Percentiles rank a stretch among this genome's conserved stretches.
These are phyloP conservation scores for Solanum hybrid DNA, from an alignment of 305 asterid species.

Conservation along the genomic window DNA sequence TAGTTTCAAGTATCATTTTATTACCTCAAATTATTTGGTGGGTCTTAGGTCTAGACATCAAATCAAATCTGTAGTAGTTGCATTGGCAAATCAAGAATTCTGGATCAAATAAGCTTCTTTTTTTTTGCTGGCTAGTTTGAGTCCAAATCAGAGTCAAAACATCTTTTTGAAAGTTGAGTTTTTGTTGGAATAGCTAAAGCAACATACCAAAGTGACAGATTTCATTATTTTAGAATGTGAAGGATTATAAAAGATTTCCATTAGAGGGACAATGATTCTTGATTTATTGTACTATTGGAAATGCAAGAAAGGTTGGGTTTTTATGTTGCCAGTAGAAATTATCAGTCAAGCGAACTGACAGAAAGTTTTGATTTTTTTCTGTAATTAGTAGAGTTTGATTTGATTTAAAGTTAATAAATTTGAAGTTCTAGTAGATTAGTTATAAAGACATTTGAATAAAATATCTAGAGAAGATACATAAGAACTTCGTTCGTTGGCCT, in stretches of 20 bases:
- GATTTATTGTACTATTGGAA: not conserved
- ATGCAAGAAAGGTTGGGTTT: slow-evolving; percentile 9
- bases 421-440: slow-evolving; percentile 10
- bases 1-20: not conserved
- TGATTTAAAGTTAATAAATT: slow-evolving; percentile 8
- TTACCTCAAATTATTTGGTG: not conserved
- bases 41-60: not conserved
- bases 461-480: slow-evolving; percentile 39
- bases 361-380: not conserved
- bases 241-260: slow-evolving; percentile 2
- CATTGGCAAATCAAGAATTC: slow-evolving; percentile 1
- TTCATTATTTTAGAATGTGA: not conserved
- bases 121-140: not conserved
- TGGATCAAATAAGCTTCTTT: not conserved
- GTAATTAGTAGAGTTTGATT: not conserved
- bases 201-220: not conserved
- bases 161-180: not conserved
- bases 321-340: not conserved
- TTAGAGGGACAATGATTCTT: not conserved
- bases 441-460: not conserved
- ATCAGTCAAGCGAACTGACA: not conserved
- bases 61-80: not conserved
- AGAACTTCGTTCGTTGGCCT: slow-evolving; percentile 71
- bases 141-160: not conserved
- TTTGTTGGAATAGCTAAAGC: not conserved